Percentiles rank a stretch among this genome's conserved stretches.
Conservation (phyloP, 2,329 filamentous ascomycete genomes). For the Biscogniauxia mediterranea region DNA sequence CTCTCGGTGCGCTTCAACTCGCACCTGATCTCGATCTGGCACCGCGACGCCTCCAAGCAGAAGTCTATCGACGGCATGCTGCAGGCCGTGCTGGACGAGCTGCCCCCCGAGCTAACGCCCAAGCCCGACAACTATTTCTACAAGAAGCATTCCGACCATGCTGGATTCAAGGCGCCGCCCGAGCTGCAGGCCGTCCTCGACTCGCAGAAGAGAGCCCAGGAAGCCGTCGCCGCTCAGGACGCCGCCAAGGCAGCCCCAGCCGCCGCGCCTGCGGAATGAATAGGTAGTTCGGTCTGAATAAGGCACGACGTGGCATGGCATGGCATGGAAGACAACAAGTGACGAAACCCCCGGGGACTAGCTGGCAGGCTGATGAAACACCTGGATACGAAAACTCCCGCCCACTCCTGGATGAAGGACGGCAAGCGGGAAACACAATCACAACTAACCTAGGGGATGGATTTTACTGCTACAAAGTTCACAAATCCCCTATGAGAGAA, state of each 20-base stretch:
- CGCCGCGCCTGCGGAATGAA: conserved; percentile 20
- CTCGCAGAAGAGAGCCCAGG: conserved; percentile 52
- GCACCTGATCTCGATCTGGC: conserved; percentile 88
- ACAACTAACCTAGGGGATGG: no score
- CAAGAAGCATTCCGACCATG: conserved; percentile 87
- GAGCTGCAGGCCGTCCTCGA: conserved; percentile 58
- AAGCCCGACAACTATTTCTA: conserved; percentile 75
- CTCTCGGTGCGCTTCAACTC: conserved; percentile 87
- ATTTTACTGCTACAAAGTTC: not conserved
- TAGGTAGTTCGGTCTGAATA: not conserved
- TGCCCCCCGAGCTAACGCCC: conserved; percentile 71
- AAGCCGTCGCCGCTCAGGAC: conserved; percentile 31
- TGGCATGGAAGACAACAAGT: not conserved
- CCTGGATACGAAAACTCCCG: no score
- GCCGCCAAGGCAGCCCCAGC: conserved; percentile 25
- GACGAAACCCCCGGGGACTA: not conserved
- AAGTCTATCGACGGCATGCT: conserved; percentile 75
- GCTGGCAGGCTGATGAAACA: no score
- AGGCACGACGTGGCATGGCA: not conserved
- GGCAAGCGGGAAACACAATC: no score
- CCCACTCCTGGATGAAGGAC: not conserved
- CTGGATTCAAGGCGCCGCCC: conserved; percentile 69
- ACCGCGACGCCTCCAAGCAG: conserved; percentile 79
- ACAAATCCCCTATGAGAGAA: not conserved
- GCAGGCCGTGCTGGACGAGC: conserved; percentile 67